phyloP scores from a whole-genome alignment of 2,329 filamentous ascomycete genomes.

The Mollisia scopiformis region DNA sequence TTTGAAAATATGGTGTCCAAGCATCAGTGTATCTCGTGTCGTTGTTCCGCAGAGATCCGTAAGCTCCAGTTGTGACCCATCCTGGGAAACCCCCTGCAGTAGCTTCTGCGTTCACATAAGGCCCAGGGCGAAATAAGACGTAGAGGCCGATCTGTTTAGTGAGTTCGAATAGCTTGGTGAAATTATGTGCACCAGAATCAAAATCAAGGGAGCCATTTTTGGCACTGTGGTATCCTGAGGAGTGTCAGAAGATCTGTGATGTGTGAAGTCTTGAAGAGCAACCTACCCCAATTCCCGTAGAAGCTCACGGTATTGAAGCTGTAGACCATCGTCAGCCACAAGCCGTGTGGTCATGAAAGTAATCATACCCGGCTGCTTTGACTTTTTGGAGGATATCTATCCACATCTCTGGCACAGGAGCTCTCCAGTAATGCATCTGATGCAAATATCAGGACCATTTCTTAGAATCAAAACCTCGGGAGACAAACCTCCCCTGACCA shows the following conservation, averaged over 20 bases:
- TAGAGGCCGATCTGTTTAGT: constrained; percentile 74
- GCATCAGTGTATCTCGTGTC: constrained; percentile 55
- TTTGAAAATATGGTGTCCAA: constrained; percentile 56
- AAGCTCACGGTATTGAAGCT: constrained; percentile 77
- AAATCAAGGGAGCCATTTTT: constrained; percentile 73
- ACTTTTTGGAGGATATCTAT: constrained; percentile 82
- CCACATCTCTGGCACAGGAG: constrained; percentile 64
- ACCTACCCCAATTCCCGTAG: constrained; percentile 80
- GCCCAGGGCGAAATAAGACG: constrained; percentile 70
- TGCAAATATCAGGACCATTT: neutral
- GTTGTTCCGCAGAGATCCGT: constrained; percentile 55
- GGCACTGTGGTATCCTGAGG: constrained; percentile 47
- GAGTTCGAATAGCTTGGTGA: constrained; percentile 72
- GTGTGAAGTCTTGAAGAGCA: constrained; percentile 64
- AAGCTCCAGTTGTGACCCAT: constrained; percentile 64
- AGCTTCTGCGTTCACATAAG: constrained; percentile 67
- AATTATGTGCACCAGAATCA: constrained; percentile 58
- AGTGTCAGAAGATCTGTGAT: neutral
- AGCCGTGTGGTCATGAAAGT: neutral
- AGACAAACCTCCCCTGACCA: constrained; percentile 49
- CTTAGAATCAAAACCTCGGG: too few species aligned
- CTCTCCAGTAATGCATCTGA: constrained; percentile 53
- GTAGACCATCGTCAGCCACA: constrained; percentile 7
- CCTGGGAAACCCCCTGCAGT: constrained; percentile 64
- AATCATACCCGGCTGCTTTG: constrained; percentile 64